Evolutionary conservation across 1,139 yeast genomes (phyloP), one percentile per base, ranked within the genome.

Genomic region (Geotrichum macrosporum): DNA sequence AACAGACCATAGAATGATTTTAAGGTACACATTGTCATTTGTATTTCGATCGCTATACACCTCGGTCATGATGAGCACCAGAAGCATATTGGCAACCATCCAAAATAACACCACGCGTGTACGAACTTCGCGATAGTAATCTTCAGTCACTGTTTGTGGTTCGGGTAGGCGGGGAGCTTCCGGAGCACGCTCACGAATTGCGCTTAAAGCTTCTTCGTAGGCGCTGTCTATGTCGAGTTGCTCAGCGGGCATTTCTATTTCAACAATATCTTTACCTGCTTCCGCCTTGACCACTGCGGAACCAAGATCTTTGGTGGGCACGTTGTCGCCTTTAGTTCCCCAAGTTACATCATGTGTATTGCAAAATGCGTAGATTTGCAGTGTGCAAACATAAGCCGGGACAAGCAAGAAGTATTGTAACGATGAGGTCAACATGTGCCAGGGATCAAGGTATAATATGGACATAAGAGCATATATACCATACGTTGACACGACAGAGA

Each of bases 401-500:
- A 86, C 78, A 49, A 84, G 66, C 50, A 84, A 67, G 47, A 84
- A 67, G 60, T 84, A 84, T 64, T 84, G 94, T 16, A 74, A 57
- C 61, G 83, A 81, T 44, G 85, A 77, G 1, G 92, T 83, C 51
- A 81, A 63, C 84, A 84, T 79, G 62, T 84, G 87, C 71, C 83
- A 79, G 9, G 94, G 92, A 57, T 84, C 88, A 37, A 86, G 76
- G 60, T 80, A 84, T 57, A 84, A 57, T 51, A 83, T 62, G 8
- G 96, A 85, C 5, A 92, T 86, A 24, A 85, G 61, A 50, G 87
- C 72, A 64, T 92, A 92, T 34, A 92, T 73, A 3, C 80, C 77
- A 64, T 88, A 89, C 0, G 98, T 92, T 2, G 95, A 84, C 13
- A 78, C 75, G 59, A 88, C 74, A 6, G 96, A 87, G n/a, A 92